A percentile compares a stretch with the other conserved stretches of the same genome.
Conservation (phyloP, 129 eudicot species). For the Daucus carota region DH1_v3.0 NC_030385.2:8897501-8898000, state of each 20-base stretch:
- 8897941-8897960: not conserved
- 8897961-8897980: not conserved
- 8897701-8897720: conserved; percentile 85
- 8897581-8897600: conserved; percentile 43
- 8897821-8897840: conserved; percentile 14
- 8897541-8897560: conserved; percentile 75
- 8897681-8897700: conserved; percentile 76
- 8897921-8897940: not conserved
- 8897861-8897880: conserved; percentile 99
- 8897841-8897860: conserved; percentile 90
- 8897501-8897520: conserved; percentile 65
- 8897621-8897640: conserved; percentile 56
- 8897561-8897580: conserved; percentile 74
- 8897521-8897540: conserved; percentile 84
- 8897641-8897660: conserved; percentile 76
- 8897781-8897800: not conserved
- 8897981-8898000: not conserved
- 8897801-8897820: conserved; percentile 6
- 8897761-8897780: conserved; percentile 6
- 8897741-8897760: conserved; percentile 13
- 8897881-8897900: conserved; percentile 86
- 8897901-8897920: conserved; percentile 35
- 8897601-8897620: conserved; percentile 51
- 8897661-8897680: conserved; percentile 61
- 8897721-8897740: conserved; percentile 55